Evolutionary conservation across 2,329 filamentous ascomycete species (phyloP).

Genomic region (Emmonsiellopsis sp.): DNA sequence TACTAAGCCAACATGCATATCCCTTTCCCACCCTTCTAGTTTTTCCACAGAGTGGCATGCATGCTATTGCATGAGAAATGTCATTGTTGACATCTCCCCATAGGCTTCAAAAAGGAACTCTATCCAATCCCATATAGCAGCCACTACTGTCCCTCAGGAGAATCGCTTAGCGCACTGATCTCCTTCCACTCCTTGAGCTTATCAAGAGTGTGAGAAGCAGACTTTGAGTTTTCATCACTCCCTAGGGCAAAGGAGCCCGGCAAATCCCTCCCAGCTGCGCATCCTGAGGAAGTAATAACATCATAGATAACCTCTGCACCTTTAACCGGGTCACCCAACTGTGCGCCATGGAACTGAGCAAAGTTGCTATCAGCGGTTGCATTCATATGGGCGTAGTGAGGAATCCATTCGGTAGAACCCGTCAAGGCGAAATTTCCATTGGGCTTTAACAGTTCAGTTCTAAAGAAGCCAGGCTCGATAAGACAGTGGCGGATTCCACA

Average conservation of each 20-base stretch:
- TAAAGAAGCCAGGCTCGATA: conserved; percentile 30
- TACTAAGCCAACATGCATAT: no score
- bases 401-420: conserved; percentile 9
- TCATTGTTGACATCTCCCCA: no score
- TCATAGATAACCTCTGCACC: conserved; percentile 25
- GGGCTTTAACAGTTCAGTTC: conserved; percentile 21
- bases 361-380: conserved; percentile 11
- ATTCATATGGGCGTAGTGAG: conserved; percentile 19
- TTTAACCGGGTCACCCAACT: conserved; percentile 23
- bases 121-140: no score
- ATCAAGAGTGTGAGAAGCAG: no score
- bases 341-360: conserved; percentile 16
- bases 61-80: no score
- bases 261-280: conserved; percentile 14
- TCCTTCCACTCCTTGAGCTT: no score
- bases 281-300: conserved; percentile 17
- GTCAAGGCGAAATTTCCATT: conserved; percentile 8
- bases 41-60: no score
- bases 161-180: no score
- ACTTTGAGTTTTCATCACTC: no score
- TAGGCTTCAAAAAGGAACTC: no score
- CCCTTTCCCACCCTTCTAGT: no score
- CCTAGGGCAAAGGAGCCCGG: conserved; percentile 23
- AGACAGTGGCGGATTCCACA: conserved; percentile 27
- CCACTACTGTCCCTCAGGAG: no score